These are phyloP conservation scores for Fraxinus greggii DNA, from an alignment of 305 asterid genomes.

Conservation along the genomic window DNA sequence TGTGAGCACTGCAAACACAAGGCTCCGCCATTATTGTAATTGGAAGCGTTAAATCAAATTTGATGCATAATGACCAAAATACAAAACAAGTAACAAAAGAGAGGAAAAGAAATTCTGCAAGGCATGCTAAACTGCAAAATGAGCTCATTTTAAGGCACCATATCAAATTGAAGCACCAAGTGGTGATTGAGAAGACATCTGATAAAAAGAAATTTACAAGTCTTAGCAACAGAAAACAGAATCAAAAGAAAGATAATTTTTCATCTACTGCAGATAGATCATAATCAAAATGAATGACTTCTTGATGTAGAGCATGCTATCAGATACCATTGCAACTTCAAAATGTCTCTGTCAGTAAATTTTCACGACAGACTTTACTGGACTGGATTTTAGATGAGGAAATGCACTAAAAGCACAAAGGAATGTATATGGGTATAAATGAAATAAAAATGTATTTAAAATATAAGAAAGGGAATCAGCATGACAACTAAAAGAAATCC, in stretches of 20 bases:
- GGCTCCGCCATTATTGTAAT: neutral
- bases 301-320: conserved; percentile 4
- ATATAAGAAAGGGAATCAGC: conserved; percentile 35
- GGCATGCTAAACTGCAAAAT: neutral
- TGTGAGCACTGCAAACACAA: conserved; percentile 45
- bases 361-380: neutral
- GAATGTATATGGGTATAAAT: conserved; percentile 15
- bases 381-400: conserved; percentile 17
- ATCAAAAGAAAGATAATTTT: neutral
- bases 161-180: neutral
- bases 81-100: neutral
- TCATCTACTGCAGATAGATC: neutral
- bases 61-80: conserved; percentile 20
- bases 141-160: conserved; percentile 6
- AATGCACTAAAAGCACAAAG: conserved; percentile 23
- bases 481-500: conserved; percentile 51
- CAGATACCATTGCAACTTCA: conserved; percentile 8
- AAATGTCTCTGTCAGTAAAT: conserved; percentile 13
- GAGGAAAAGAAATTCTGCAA: conserved; percentile 12
- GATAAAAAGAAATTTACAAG: neutral
- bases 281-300: neutral
- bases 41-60: neutral
- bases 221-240: neutral
- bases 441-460: conserved; percentile 20
- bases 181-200: neutral